Evolutionary conservation across 2,329 filamentous ascomycete species (phyloP), one percentile per base, ranked within the genome.

Genomic region (Ascochyta viciae-villosae): DNA sequence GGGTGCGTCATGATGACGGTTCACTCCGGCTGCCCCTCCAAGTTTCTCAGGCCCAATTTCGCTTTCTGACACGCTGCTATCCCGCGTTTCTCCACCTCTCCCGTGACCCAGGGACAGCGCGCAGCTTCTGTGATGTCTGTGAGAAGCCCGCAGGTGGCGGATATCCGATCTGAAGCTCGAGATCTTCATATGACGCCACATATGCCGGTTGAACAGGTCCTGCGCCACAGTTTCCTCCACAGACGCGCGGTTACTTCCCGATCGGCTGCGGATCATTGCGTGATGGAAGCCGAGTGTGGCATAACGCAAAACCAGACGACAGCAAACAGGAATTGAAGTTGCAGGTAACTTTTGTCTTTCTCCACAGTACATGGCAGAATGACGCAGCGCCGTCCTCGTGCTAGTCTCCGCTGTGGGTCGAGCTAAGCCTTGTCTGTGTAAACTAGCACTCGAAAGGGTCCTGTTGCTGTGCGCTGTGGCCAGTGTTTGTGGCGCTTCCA

Each of bases 361-460:
- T 57, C 66, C 64, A 64, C 65, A 61, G 56, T 50, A 57, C 31
- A 44, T 49, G 56, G 47, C 34, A 46, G 27, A 62, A 70, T 73
- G 70, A 73, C 68, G 70, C 67, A 69, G 56, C 50, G 43, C 44
- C 39, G 40, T 52, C 56, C 57, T 54, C 57, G 57, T 63, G 62
- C 63, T 59, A 46, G 31, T 24, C 54, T 44, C 60, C 61, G 51
- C 57, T 50, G 58, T 41, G 19, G 41, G 48, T 57, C 49, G 19
- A 60, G 54, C 62, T 57, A 38, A 35, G 42, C 53, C 47, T 10
- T 50, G 49, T 54, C 40, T 34, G 46, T 56, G 34, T 34, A 43
- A 26, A 43, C 38, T 51, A 51, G 43, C 24, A 12, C 53, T 56
- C 19, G 33, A 51, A 56, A 34, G 42, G 42, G 52, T 45, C 34